These are phyloP conservation scores for Tuber melanosporum DNA, from an alignment of 495 filamentous ascomycete genomes.

Conservation along the genomic window DNA sequence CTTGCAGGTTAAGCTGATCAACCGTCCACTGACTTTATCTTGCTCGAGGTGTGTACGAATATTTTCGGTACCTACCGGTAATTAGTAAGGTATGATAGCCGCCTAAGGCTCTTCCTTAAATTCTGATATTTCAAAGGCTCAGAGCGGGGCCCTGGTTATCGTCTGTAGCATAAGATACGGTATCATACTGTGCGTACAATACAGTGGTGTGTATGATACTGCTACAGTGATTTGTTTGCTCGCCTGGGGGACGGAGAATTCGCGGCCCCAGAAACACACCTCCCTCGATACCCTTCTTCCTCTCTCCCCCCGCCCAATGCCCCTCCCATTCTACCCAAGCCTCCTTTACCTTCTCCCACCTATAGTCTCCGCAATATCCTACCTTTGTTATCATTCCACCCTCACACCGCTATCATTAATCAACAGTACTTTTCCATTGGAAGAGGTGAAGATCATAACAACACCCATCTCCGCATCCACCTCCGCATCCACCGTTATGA, in stretches of 20 bases:
- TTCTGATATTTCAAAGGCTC: neutral
- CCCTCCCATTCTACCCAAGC: neutral
- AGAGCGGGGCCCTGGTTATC: neutral
- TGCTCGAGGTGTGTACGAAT: neutral
- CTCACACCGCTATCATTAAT: neutral
- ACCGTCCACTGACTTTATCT: neutral
- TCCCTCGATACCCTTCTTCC: neutral
- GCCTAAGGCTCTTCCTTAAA: neutral
- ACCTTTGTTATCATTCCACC: neutral
- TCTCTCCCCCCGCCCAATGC: neutral
- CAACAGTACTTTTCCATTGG: neutral
- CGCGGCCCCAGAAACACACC: neutral
- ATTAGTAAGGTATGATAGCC: neutral
- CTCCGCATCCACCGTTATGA: slow-evolving; percentile 24
- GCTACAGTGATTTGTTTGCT: neutral
- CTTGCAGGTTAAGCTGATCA: neutral
- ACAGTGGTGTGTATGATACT: neutral
- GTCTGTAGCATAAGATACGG: neutral
- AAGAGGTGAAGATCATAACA: neutral
- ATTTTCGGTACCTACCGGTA: neutral
- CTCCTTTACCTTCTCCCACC: neutral
- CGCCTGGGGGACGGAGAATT: neutral
- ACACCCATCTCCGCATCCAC: slow-evolving; percentile 1
- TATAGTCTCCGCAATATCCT: neutral
- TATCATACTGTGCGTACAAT: neutral